phyloP scores from a whole-genome alignment of 208 protist genomes.

The Trypanosoma congolense region DNA sequence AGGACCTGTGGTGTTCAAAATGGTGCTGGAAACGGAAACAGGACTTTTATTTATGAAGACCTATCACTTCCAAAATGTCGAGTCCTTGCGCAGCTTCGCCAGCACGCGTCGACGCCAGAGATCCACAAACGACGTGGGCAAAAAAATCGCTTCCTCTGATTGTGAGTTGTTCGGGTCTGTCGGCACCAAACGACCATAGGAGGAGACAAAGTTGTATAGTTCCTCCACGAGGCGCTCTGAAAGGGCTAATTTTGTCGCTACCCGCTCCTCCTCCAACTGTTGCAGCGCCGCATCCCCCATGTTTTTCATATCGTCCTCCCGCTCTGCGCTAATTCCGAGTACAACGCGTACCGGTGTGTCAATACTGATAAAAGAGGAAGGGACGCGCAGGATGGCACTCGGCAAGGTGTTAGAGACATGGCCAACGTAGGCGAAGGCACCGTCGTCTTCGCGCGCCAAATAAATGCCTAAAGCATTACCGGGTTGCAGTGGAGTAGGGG shows the following conservation, averaged over 20 bases:
- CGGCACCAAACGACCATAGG: slow-evolving; percentile 35
- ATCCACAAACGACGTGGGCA: slow-evolving; percentile 69
- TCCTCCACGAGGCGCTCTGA: slow-evolving; percentile 67
- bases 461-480: slow-evolving; percentile 53
- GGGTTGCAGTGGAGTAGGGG: slow-evolving; percentile 31
- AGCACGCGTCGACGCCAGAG: slow-evolving; percentile 48
- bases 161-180: slow-evolving; percentile 5
- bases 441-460: slow-evolving; percentile 46
- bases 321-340: slow-evolving; percentile 58
- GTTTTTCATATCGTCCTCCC: slow-evolving; percentile 48
- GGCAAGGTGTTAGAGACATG: slow-evolving; percentile 44
- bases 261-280: slow-evolving; percentile 34
- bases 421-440: slow-evolving; percentile 65
- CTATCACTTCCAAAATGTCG: slow-evolving; percentile 39
- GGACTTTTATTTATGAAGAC: not conserved
- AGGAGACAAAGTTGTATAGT: slow-evolving; percentile 63
- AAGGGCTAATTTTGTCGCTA: slow-evolving; percentile 56
- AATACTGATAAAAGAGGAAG: slow-evolving; percentile 28
- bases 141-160: slow-evolving; percentile 53
- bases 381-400: slow-evolving; percentile 49
- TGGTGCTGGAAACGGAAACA: too few relatives aligned
- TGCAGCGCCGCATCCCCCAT: slow-evolving; percentile 37
- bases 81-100: slow-evolving; percentile 56
- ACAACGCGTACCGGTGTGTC: slow-evolving; percentile 33
- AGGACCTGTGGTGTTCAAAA: too few relatives aligned